These are phyloP conservation scores for Taiozyma sp. DNA, from an alignment of 1,139 yeast species.

Conservation along the genomic window DNA sequence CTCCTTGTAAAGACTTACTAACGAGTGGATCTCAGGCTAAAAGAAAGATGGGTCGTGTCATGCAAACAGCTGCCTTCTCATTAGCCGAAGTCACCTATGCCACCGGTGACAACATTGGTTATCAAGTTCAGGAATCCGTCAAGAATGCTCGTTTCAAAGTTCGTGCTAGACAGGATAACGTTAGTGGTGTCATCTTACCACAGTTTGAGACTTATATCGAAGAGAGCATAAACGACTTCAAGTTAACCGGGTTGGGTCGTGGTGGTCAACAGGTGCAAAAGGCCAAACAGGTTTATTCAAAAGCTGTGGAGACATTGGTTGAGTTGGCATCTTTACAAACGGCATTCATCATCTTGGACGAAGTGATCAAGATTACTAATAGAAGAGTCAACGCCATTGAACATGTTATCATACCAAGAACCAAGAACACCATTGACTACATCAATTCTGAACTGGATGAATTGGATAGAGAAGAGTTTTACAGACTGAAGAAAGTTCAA, in stretches of 20 bases:
- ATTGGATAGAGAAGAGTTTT: constrained; percentile 96
- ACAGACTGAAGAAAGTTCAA: constrained; percentile 92
- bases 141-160: constrained; percentile 87
- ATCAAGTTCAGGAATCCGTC: constrained; percentile 93
- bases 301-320: constrained; percentile 93
- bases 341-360: constrained; percentile 93
- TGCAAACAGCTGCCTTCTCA: constrained; percentile 98
- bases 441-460: constrained; percentile 96
- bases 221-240: constrained; percentile 85
- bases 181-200: constrained; percentile 91
- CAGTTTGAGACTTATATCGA: constrained; percentile 84
- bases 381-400: constrained; percentile 98
- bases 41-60: constrained; percentile 95
- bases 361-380: constrained; percentile 94
- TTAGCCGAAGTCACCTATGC: constrained; percentile 97
- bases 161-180: constrained; percentile 90
- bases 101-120: constrained; percentile 90
- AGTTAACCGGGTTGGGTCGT: constrained; percentile 93
- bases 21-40: constrained; percentile 43
- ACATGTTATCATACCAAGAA: constrained; percentile 95
- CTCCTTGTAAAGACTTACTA: neutral
- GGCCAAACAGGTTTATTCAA: constrained; percentile 88
- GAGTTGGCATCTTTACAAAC: constrained; percentile 94
- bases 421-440: constrained; percentile 90
- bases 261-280: constrained; percentile 98